Percentiles rank a stretch among this genome's conserved stretches.
Conservation (phyloP, 139 green algal species). For the Asterochloris erici region DNA sequence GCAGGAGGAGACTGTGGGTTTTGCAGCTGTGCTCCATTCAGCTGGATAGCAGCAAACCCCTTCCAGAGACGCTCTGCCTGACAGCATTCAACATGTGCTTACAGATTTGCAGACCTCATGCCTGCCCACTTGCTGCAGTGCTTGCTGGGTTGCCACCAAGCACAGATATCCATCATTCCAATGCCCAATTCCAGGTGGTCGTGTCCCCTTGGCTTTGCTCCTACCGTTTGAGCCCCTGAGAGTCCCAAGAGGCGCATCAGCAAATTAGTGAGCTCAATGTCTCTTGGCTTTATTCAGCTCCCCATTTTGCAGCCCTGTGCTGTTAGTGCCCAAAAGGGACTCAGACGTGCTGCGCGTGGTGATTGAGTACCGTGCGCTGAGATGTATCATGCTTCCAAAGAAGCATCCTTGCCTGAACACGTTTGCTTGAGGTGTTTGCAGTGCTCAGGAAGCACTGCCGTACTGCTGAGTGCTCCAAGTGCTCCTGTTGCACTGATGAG, state of each 20-base stretch:
- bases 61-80: constrained; percentile 5
- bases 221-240: neutral
- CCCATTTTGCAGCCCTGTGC: constrained; percentile 41
- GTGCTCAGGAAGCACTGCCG: too few relatives aligned
- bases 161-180: neutral
- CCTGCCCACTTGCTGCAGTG: constrained; percentile 6
- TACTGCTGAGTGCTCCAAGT: too few relatives aligned
- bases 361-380: constrained; percentile 54
- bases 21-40: neutral
- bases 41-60: neutral
- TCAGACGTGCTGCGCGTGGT: constrained; percentile 42
- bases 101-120: neutral
- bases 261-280: constrained; percentile 23
- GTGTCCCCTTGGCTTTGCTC: neutral
- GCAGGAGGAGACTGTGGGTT: neutral
- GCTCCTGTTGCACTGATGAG: too few relatives aligned
- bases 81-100: neutral
- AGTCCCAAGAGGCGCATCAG: neutral
- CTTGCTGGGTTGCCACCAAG: constrained; percentile 9
- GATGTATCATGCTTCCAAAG: constrained; percentile 50
- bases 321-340: constrained; percentile 63
- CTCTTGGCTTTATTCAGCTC: constrained; percentile 30
- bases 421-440: too few relatives aligned
- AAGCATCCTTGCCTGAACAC: constrained; percentile 37
- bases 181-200: neutral